These are phyloP conservation scores for Saposhnikovia divaricata DNA, from an alignment of 129 eudicot genomes.

Conservation along the genomic window DNA sequence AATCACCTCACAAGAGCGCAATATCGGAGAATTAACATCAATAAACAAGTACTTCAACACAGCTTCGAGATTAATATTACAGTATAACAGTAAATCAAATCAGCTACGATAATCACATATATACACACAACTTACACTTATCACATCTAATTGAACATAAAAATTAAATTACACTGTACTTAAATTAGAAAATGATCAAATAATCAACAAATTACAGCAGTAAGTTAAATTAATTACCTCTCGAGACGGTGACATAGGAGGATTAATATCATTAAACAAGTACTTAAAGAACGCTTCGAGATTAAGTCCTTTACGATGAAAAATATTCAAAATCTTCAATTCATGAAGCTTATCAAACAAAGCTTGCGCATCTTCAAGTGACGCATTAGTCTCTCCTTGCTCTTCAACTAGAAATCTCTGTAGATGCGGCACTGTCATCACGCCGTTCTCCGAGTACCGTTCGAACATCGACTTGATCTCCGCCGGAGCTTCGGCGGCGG, in stretches of 20 bases:
- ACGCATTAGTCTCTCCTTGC: constrained; percentile 52
- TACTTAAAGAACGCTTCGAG: constrained; percentile 64
- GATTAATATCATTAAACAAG: constrained; percentile 45
- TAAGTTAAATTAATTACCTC: constrained; percentile 29
- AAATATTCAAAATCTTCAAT: constrained; percentile 28
- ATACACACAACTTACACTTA: background rate
- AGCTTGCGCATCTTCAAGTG: constrained; percentile 54
- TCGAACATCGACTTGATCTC: constrained; percentile 47
- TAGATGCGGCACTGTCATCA: constrained; percentile 49
- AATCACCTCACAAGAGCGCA: constrained; percentile 38
- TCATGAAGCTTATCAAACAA: constrained; percentile 37
- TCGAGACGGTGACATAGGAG: constrained; percentile 30
- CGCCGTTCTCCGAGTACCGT: constrained; percentile 54
- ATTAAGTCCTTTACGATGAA: constrained; percentile 48
- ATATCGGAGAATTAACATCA: constrained; percentile 38
- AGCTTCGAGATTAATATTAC: constrained; percentile 36
- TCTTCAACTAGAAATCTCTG: constrained; percentile 54
- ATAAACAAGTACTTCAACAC: constrained; percentile 52
- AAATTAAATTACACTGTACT: background rate
- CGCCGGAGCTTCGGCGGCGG: constrained; percentile 70
- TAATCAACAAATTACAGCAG: background rate
- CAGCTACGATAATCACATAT: background rate
- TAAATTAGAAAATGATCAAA: background rate
- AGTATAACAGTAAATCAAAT: background rate
- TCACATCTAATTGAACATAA: background rate